A percentile compares a stretch with the other conserved stretches of the same genome.
Evolutionary conservation across 345 rosid genomes (phyloP).

Genomic region (Mallotus nudiflorus): DNA sequence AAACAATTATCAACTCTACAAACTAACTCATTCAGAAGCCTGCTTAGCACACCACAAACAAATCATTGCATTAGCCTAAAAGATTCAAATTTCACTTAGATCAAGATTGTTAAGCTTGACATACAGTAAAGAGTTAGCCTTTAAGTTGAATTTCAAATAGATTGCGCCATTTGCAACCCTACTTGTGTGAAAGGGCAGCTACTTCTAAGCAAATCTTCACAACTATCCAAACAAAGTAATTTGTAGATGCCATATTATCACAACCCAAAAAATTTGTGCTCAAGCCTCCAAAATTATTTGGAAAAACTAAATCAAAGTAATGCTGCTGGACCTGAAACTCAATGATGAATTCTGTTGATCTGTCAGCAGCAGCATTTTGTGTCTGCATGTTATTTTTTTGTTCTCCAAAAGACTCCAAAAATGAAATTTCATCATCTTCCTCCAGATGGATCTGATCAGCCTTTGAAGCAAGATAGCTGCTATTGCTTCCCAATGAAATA

Average conservation of each 20-base stretch:
- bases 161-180: neutral
- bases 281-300: neutral
- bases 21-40: too few species aligned
- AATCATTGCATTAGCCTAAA: too few species aligned
- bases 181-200: neutral
- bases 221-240: neutral
- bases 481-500: conserved; percentile 69
- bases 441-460: conserved; percentile 69
- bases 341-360: conserved; percentile 58
- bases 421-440: conserved; percentile 47
- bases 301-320: conserved; percentile 7
- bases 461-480: conserved; percentile 69
- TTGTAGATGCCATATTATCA: neutral
- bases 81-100: neutral
- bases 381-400: conserved; percentile 34
- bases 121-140: neutral
- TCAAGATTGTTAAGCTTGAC: neutral
- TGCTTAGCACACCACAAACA: too few species aligned
- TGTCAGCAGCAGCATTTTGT: conserved; percentile 44
- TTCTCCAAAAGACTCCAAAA: conserved; percentile 37
- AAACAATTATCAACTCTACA: too few species aligned
- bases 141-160: neutral
- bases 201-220: neutral
- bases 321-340: conserved; percentile 71
- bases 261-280: neutral